Conservation (phyloP, 495 filamentous ascomycete genomes). For the Daldinia grandis region DNA sequence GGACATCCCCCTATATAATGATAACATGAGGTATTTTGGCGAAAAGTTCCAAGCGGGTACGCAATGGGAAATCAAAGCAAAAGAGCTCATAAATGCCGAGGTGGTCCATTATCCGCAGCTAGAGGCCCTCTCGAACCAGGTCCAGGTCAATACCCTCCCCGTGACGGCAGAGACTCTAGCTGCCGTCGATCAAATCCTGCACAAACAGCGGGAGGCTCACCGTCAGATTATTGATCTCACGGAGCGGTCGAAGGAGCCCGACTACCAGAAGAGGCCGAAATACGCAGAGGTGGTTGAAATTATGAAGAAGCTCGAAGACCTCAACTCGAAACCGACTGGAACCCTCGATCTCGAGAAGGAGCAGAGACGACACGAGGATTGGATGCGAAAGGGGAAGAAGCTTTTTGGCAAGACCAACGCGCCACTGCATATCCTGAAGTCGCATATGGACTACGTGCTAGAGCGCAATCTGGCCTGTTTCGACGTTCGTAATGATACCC, state of each 20-base stretch:
- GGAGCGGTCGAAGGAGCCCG: conserved; percentile 75
- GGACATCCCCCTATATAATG: conserved; percentile 78
- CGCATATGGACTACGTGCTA: conserved; percentile 92
- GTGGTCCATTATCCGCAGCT: conserved; percentile 91
- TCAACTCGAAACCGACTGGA: conserved; percentile 90
- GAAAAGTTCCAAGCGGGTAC: conserved; percentile 79
- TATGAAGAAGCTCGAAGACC: conserved; percentile 82
- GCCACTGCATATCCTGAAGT: conserved; percentile 90
- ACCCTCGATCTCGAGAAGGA: conserved; percentile 94
- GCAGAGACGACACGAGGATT: conserved; percentile 96
- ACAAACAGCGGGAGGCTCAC: conserved; percentile 95
- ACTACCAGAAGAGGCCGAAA: conserved; percentile 81
- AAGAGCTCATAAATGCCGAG: conserved; percentile 91
- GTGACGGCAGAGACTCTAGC: conserved; percentile 83
- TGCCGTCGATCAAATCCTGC: conserved; percentile 88
- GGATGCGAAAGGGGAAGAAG: conserved; percentile 99
- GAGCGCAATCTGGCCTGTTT: conserved; percentile 91
- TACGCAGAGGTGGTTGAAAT: conserved; percentile 92
- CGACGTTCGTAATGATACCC: conserved; percentile 83
- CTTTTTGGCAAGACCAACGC: conserved; percentile 98
- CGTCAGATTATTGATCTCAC: conserved; percentile 82
- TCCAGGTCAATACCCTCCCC: conserved; percentile 76
- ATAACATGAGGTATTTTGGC: conserved; percentile 76
- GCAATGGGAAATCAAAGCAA: conserved; percentile 92
- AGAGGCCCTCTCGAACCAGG: conserved; percentile 83